phyloP scores from a whole-genome alignment of 2,329 filamentous ascomycete genomes.

The Curvularia verruculosa region DNA sequence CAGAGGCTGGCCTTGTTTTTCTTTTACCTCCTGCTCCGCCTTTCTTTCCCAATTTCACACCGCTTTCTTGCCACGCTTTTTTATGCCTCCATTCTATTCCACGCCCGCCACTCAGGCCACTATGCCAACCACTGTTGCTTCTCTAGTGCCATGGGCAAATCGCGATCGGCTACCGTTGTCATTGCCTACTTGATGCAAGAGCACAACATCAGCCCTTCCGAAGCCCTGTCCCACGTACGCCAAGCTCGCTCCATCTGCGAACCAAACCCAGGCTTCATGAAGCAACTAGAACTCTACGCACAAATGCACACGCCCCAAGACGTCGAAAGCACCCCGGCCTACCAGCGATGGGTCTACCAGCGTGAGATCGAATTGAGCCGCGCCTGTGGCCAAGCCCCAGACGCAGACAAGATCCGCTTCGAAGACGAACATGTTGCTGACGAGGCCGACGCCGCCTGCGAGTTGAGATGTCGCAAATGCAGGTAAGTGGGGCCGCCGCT shows the following conservation, averaged over 20 bases:
- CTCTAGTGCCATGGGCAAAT: conserved; percentile 91
- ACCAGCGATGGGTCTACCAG: conserved; percentile 78
- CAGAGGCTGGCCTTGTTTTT: conserved; percentile 4
- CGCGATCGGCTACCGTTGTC: conserved; percentile 82
- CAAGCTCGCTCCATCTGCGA: conserved; percentile 77
- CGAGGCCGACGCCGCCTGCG: conserved; percentile 54
- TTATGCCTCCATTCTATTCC: too few relatives aligned
- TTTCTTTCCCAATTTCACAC: conserved; percentile 31
- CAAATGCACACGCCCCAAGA: conserved; percentile 79
- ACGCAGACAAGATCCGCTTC: conserved; percentile 77
- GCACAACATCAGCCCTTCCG: conserved; percentile 58
- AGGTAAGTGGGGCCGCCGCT: conserved; percentile 58
- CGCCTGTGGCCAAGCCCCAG: conserved; percentile 78
- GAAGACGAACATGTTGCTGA: conserved; percentile 67
- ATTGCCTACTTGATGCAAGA: conserved; percentile 81
- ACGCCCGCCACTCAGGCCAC: conserved; percentile 34
- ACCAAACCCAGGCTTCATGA: conserved; percentile 90
- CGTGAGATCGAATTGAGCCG: conserved; percentile 70
- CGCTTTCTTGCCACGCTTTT: conserved; percentile 45
- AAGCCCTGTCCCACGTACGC: conserved; percentile 74
- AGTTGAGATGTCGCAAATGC: conserved; percentile 91
- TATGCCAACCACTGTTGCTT: conserved; percentile 43
- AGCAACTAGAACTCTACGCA: conserved; percentile 85
- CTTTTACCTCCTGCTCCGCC: conserved; percentile 25
- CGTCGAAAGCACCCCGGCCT: conserved; percentile 72